A percentile compares a stretch with the other conserved stretches of the same genome.
Conservation (phyloP, 768 basidiomycete species). For the Lanmaoa pseudosensibilis region DNA sequence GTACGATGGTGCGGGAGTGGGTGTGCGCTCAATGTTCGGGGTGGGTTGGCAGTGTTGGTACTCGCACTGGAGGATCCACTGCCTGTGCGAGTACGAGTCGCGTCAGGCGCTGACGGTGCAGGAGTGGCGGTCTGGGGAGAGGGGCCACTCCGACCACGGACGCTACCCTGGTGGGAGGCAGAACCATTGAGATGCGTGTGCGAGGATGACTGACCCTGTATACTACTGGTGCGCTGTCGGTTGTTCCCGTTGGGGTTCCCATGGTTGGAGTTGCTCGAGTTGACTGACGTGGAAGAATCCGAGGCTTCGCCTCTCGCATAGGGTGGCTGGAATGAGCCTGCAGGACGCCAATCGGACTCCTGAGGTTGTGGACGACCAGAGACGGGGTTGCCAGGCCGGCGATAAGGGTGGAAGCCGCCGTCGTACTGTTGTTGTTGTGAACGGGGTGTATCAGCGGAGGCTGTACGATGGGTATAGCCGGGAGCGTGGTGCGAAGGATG, state of each 20-base stretch:
- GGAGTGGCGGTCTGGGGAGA: slow-evolving; percentile 29
- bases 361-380: slow-evolving; percentile 30
- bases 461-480: slow-evolving; percentile 40
- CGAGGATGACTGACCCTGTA: slow-evolving; percentile 65
- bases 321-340: slow-evolving; percentile 62
- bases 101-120: slow-evolving; percentile 21
- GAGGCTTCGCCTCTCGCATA: slow-evolving; percentile 81
- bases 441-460: slow-evolving; percentile 30
- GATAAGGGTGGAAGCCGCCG: slow-evolving; percentile 76
- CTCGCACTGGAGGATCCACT: slow-evolving; percentile 30
- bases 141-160: slow-evolving; percentile 39
- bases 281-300: slow-evolving; percentile 74
- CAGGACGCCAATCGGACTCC: slow-evolving; percentile 49
- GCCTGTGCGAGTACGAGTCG: slow-evolving; percentile 33
- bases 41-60: slow-evolving; percentile 2
- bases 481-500: slow-evolving; percentile 34
- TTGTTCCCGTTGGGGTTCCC: slow-evolving; percentile 21
- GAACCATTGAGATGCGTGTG: slow-evolving; percentile 36
- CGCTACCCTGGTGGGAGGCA: slow-evolving; percentile 34
- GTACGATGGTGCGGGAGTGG: slow-evolving; percentile 34
- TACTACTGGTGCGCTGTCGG: slow-evolving; percentile 70
- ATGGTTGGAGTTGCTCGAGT: slow-evolving; percentile 51
- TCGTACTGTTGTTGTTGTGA: slow-evolving; percentile 33
- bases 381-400: slow-evolving; percentile 51
- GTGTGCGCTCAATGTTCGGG: slow-evolving; percentile 24